Base-by-base conservation (phyloP, 371 early-diverging fungal species). In the Cokeromyces recurvatus region DNA sequence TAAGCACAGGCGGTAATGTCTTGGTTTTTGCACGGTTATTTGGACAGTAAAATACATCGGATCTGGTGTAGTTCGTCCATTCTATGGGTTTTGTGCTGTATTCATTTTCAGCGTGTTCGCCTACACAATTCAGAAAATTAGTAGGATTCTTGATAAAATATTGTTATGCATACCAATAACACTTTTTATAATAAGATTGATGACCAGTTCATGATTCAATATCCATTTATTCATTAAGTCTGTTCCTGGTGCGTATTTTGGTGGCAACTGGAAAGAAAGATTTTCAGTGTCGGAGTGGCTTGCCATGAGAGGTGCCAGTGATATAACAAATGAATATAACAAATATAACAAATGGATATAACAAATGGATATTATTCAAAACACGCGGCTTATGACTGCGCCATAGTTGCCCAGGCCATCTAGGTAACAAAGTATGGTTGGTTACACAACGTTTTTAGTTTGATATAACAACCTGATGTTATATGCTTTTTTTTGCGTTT, bases 41-140 rank as follows among this genome's bases (percentile, higher is more conserved):
- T 39, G 48, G 40, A 31, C 40, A 39, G 16, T 48, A 39, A 20
- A 48, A 27, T 20, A 48, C 48, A 48, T 48, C 48, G 22, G 38
- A 46, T 38, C 38, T 25, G 22, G 37, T 46, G 37, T 22, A 45
- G 21, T 45, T 45, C 12, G 37, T 20, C 15, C 46, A 45, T 45
- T 45, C 46, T 45, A 37, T 32, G 31, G 48, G 39, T 32, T 29
- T 46, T 48, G 32, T n/a, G 20, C 2, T 8, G 23, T 47, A 47
- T 32, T 47, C 25, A 25, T 38, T 47, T 20, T 25, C 24, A 47
- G 39, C 47, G 21, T 48, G 21, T 34, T 35, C 17, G 21, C 46
- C 46, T 45, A 21, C 31, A 43, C 43, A 24, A 43, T 32, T 34
- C 9, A 34, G 43, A 29, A 20, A 43, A 43, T 31, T 32, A 43